Evolutionary conservation across 352 stramenopile genomes (phyloP).

Genomic region (Globisporangium polare): DNA sequence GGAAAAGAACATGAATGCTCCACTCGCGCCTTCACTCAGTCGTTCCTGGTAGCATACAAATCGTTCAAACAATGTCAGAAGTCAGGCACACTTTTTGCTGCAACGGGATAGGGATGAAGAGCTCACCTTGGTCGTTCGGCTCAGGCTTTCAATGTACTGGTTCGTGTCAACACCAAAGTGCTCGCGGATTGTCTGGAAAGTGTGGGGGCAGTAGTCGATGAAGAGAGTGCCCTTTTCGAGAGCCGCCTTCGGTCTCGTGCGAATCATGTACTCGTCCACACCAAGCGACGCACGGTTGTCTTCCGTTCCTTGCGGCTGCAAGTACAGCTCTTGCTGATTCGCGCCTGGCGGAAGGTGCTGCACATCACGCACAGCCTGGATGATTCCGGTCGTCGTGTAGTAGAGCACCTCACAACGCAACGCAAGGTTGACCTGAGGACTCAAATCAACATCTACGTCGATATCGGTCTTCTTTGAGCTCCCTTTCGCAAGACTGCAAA

Average conservation of each 20-base stretch:
- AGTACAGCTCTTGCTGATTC: conserved; percentile 73
- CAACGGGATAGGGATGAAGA: not conserved
- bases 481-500: conserved; percentile 12
- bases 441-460: conserved; percentile 82
- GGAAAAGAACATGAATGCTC: conserved; percentile 89
- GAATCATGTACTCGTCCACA: conserved; percentile 85
- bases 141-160: conserved; percentile 82
- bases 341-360: conserved; percentile 62
- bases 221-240: conserved; percentile 80
- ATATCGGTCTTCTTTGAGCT: conserved; percentile 50
- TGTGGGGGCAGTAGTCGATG: conserved; percentile 84
- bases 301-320: conserved; percentile 74
- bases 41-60: conserved; percentile 32
- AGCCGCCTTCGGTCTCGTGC: conserved; percentile 64
- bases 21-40: conserved; percentile 81
- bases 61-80: not conserved
- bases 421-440: conserved; percentile 82
- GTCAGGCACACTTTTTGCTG: not conserved
- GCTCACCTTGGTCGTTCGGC: conserved; percentile 65
- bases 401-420: conserved; percentile 84
- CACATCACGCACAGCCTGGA: conserved; percentile 75
- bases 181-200: conserved; percentile 83
- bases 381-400: conserved; percentile 86
- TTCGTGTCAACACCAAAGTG: conserved; percentile 82
- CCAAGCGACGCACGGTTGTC: conserved; percentile 72